These are phyloP conservation scores for Laetiporus sulphureus DNA, from an alignment of 1,284 basidiomycete genomes.

Conservation along the genomic window DNA sequence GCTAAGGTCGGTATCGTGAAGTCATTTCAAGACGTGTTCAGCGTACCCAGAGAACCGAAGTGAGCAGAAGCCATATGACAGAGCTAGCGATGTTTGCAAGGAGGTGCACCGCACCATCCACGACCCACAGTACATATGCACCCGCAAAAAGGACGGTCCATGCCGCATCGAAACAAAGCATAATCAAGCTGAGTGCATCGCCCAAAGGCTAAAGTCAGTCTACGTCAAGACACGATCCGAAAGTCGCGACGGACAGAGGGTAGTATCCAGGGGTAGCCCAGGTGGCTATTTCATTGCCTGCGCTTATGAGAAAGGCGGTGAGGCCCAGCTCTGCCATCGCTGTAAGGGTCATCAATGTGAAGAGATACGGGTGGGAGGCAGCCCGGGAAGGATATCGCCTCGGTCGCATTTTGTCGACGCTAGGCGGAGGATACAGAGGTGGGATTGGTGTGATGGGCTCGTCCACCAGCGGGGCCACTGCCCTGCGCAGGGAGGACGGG, in stretches of 20 bases:
- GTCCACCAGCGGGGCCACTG: slow-evolving; percentile 4
- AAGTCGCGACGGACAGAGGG: slow-evolving; percentile 43
- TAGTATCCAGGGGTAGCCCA: slow-evolving; percentile 61
- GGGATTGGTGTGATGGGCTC: slow-evolving; percentile 4
- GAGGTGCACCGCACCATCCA: slow-evolving; percentile 56
- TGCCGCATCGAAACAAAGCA: slow-evolving; percentile 58
- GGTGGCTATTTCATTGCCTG: slow-evolving; percentile 50
- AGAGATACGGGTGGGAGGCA: slow-evolving; percentile 63
- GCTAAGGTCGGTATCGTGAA: not conserved
- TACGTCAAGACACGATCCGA: slow-evolving; percentile 1
- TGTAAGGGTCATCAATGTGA: slow-evolving; percentile 57
- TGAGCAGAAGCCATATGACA: slow-evolving; percentile 62
- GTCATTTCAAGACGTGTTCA: not conserved
- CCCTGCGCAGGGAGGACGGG: slow-evolving; percentile 5
- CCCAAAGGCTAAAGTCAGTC: not conserved
- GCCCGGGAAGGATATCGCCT: slow-evolving; percentile 30
- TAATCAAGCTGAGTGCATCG: slow-evolving; percentile 33
- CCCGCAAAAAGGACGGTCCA: slow-evolving; percentile 68
- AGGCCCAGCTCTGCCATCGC: slow-evolving; percentile 67
- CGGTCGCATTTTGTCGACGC: slow-evolving; percentile 14
- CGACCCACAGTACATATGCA: slow-evolving; percentile 63
- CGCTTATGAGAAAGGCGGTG: slow-evolving; percentile 60
- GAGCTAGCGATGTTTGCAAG: slow-evolving; percentile 71
- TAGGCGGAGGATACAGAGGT: slow-evolving; percentile 9
- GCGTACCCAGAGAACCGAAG: slow-evolving; percentile 59